phyloP scores from a whole-genome alignment of 306 rosid genomes.

The Morella rubra region DNA sequence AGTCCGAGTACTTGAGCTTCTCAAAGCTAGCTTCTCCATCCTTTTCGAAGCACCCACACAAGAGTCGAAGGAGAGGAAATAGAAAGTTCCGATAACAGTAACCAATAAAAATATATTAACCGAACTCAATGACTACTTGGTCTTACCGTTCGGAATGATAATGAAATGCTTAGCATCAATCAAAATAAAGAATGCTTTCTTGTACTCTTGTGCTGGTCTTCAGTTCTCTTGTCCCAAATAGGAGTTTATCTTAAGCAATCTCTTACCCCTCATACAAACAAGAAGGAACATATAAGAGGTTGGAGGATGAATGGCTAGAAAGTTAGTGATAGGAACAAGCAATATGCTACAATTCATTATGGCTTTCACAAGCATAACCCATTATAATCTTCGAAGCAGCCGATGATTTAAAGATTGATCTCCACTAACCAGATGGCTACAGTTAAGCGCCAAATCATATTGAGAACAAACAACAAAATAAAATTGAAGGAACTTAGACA shows the following conservation, averaged over 20 bases:
- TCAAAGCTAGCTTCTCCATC: slow-evolving; percentile 48
- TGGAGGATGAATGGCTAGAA: too few species aligned
- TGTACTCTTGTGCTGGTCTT: too few species aligned
- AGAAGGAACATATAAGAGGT: too few species aligned
- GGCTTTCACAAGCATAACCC: neutral
- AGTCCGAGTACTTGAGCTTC: slow-evolving; percentile 45
- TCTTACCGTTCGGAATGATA: neutral
- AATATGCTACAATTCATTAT: neutral
- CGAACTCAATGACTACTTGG: neutral
- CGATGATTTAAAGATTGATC: neutral
- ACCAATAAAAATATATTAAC: neutral
- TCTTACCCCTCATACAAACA: too few species aligned
- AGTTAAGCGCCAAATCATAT: too few species aligned
- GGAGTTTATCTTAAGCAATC: too few species aligned
- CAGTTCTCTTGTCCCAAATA: too few species aligned
- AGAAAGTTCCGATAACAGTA: neutral
- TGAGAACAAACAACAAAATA: too few species aligned
- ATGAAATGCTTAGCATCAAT: too few species aligned
- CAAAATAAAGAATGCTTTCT: too few species aligned
- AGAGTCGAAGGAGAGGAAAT: neutral
- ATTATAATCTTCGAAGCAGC: neutral
- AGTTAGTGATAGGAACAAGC: too few species aligned
- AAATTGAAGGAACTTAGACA: too few species aligned
- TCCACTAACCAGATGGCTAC: neutral
- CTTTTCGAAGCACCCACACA: slow-evolving; percentile 21